These are phyloP conservation scores for Penicillium odoratum DNA, from an alignment of 495 filamentous ascomycete species.

Conservation along the genomic window DNA sequence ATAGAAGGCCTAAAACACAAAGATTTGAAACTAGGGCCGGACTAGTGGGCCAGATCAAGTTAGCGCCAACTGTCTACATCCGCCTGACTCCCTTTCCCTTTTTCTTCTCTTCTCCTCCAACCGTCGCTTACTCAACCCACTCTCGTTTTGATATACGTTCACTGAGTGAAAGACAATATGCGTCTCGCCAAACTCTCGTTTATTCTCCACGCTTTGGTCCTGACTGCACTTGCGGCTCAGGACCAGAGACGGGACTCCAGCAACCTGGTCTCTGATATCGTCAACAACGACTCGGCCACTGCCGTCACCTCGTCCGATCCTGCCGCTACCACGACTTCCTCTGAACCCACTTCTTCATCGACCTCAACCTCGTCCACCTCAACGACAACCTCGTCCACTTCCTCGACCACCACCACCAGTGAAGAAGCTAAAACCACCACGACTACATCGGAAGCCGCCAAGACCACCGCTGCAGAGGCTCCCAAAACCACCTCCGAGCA, in stretches of 20 bases:
- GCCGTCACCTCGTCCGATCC: constrained; percentile 10
- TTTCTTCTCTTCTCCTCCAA: constrained; percentile 3
- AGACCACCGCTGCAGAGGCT: constrained; percentile 16
- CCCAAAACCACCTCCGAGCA: constrained; percentile 3
- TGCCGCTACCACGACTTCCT: constrained; percentile 17
- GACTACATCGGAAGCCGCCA: constrained; percentile 14
- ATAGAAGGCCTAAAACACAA: constrained; percentile 6
- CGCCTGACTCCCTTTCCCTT: constrained; percentile 19
- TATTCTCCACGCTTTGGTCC: constrained; percentile 39
- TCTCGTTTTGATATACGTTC: constrained; percentile 15
- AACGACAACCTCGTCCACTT: constrained; percentile 12
- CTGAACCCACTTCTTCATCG: constrained; percentile 14
- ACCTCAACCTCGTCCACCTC: constrained; percentile 8
- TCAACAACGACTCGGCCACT: constrained; percentile 17
- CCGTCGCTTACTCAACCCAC: constrained; percentile 18
- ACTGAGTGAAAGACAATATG: constrained; percentile 29
- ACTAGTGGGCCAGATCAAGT: constrained; percentile 17
- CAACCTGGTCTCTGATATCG: constrained; percentile 24
- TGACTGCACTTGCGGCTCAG: constrained; percentile 40
- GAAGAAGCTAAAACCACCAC: constrained; percentile 12
- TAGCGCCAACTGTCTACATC: constrained; percentile 12
- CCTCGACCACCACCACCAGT: constrained; percentile 12
- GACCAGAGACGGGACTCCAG: constrained; percentile 31
- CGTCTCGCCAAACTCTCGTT: constrained; percentile 39
- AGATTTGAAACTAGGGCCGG: constrained; percentile 18